Evolutionary conservation across 2,329 filamentous ascomycete species (phyloP).

Genomic region (Fusarium sublunatum): DNA sequence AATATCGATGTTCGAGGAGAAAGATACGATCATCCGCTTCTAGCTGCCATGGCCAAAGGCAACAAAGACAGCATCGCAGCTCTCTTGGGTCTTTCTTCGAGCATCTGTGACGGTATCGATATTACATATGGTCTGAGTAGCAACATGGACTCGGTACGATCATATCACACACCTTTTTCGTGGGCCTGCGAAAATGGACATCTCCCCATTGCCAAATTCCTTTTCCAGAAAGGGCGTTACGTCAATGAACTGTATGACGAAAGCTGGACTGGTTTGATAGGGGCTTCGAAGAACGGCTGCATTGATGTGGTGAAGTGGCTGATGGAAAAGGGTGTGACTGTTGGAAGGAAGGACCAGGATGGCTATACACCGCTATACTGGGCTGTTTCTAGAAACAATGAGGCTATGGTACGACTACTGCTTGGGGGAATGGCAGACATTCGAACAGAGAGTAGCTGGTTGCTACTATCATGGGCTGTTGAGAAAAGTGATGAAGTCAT

Average conservation of each 20-base stretch:
- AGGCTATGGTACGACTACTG: neutral
- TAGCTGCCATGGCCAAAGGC: conserved; percentile 23
- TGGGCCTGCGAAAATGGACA: neutral
- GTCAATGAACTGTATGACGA: neutral
- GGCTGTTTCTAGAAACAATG: neutral
- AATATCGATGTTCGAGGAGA: conserved; percentile 3
- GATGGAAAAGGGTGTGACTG: neutral
- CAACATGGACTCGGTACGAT: neutral
- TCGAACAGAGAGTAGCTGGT: neutral
- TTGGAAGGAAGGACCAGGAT: neutral
- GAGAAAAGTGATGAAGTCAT: neutral
- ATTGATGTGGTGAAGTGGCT: neutral
- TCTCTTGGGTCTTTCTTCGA: conserved; percentile 1
- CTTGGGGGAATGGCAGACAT: neutral
- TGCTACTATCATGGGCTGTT: neutral
- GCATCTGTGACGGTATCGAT: neutral
- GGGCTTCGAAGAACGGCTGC: neutral
- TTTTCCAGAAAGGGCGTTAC: neutral
- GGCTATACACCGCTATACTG: conserved; percentile 5
- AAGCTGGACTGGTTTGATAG: neutral
- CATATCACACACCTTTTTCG: neutral
- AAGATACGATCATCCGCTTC: conserved; percentile 17
- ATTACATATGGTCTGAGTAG: neutral
- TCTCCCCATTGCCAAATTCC: neutral
- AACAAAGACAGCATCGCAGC: conserved; percentile 12